Evolutionary conservation across 2,329 filamentous ascomycete species (phyloP).

Genomic region (Cercospora nicotianae): DNA sequence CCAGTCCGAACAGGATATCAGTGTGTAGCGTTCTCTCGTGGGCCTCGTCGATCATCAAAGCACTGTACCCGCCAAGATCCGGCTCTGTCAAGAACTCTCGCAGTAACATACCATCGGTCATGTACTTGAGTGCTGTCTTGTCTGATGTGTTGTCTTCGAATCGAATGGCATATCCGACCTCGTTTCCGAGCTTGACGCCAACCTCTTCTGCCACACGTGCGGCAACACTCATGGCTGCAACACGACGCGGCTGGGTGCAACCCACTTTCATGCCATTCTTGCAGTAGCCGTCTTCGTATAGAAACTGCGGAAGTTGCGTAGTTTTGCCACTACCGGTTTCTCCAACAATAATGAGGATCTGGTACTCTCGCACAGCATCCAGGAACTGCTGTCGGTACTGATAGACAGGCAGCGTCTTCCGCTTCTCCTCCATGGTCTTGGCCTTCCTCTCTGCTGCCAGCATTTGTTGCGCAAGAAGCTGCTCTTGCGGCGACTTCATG

Average conservation of each 20-base stretch:
- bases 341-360: slow-evolving; percentile 87
- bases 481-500: slow-evolving; percentile 71
- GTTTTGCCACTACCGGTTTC: slow-evolving; percentile 96
- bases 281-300: slow-evolving; percentile 87
- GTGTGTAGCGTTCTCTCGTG: slow-evolving; percentile 92
- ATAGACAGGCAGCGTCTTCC: slow-evolving; percentile 88
- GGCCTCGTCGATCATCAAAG: slow-evolving; percentile 94
- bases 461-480: slow-evolving; percentile 74
- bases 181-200: slow-evolving; percentile 82
- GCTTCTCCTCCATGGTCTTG: slow-evolving; percentile 83
- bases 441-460: slow-evolving; percentile 87
- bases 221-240: slow-evolving; percentile 97
- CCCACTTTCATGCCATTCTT: slow-evolving; percentile 81
- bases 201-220: slow-evolving; percentile 93
- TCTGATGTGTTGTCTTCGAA: slow-evolving; percentile 92
- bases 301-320: slow-evolving; percentile 89
- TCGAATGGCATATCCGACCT: slow-evolving; percentile 91
- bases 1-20: slow-evolving; percentile 81
- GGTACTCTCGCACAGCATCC: slow-evolving; percentile 79
- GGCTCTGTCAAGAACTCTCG: slow-evolving; percentile 89
- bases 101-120: slow-evolving; percentile 95
- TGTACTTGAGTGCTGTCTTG: slow-evolving; percentile 90
- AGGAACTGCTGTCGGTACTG: slow-evolving; percentile 82
- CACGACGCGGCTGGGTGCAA: slow-evolving; percentile 90
- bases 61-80: slow-evolving; percentile 76